Evolutionary conservation across 1,139 yeast species (phyloP).

Genomic region (Schizosaccharomyces versatilis): DNA sequence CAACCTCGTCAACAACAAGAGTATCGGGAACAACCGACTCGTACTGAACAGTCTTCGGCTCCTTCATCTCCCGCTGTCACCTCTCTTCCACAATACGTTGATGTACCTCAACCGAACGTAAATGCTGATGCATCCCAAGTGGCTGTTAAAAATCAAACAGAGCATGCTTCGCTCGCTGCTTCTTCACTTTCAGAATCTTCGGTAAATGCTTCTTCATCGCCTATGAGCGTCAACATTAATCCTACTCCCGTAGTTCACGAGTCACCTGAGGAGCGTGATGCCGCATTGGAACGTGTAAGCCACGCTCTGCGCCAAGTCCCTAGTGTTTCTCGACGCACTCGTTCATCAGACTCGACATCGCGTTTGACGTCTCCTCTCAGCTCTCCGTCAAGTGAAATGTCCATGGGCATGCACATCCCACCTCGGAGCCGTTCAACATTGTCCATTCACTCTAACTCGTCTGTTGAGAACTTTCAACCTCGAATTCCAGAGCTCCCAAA

Average conservation of each 20-base stretch:
- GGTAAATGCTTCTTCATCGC: too few relatives aligned
- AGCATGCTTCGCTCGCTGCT: too few relatives aligned
- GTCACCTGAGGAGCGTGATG: background rate
- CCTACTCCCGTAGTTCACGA: background rate
- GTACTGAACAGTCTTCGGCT: too few relatives aligned
- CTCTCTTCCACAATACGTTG: too few relatives aligned
- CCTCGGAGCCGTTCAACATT: background rate
- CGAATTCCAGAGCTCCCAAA: background rate
- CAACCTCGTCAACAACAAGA: too few relatives aligned
- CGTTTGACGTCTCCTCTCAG: background rate
- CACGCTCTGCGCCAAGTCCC: background rate
- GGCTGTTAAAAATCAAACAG: too few relatives aligned
- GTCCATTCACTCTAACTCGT: background rate
- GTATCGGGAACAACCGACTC: too few relatives aligned
- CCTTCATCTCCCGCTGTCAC: too few relatives aligned
- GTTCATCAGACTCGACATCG: background rate
- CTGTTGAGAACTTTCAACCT: background rate
- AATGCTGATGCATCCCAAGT: too few relatives aligned
- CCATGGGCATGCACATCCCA: background rate
- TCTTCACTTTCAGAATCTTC: too few relatives aligned
- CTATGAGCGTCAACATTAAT: too few relatives aligned
- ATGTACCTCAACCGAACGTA: too few relatives aligned
- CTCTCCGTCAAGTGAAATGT: background rate
- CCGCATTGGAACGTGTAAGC: background rate
- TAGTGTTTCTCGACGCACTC: background rate